Conservation (phyloP, 2,329 filamentous ascomycete species). For the Chaetoscypha palmicola region DNA sequence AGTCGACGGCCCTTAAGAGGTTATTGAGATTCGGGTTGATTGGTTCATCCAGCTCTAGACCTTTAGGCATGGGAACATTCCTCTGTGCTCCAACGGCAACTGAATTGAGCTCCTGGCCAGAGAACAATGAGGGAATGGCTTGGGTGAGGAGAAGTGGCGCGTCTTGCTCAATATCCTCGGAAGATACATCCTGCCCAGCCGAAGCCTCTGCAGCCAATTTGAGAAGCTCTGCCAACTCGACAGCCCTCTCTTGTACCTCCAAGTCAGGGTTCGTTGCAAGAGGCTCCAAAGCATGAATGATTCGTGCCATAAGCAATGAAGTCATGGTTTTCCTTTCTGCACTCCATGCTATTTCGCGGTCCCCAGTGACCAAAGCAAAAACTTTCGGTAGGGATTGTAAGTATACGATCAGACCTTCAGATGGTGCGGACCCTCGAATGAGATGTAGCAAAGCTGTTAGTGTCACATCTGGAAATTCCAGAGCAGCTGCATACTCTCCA, state of each 20-base stretch:
- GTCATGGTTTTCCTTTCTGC: slow-evolving; percentile 65
- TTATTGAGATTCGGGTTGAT: slow-evolving; percentile 69
- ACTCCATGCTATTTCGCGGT: slow-evolving; percentile 62
- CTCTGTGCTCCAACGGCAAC: slow-evolving; percentile 75
- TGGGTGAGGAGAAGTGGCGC: slow-evolving; percentile 81
- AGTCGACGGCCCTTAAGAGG: slow-evolving; percentile 54
- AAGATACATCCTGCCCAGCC: slow-evolving; percentile 55
- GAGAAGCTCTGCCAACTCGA: slow-evolving; percentile 86
- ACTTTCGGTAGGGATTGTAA: slow-evolving; percentile 83
- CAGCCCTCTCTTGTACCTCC: slow-evolving; percentile 90
- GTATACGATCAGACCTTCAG: slow-evolving; percentile 67
- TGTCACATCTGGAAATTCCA: slow-evolving; percentile 63
- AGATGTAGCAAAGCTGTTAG: slow-evolving; percentile 68
- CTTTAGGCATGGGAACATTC: slow-evolving; percentile 74
- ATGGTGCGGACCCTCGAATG: slow-evolving; percentile 44
- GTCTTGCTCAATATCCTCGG: slow-evolving; percentile 50
- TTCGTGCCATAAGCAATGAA: slow-evolving; percentile 70
- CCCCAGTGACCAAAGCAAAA: slow-evolving; percentile 64
- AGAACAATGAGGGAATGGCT: slow-evolving; percentile 82
- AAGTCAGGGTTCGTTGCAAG: slow-evolving; percentile 76
- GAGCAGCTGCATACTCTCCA: slow-evolving; percentile 75
- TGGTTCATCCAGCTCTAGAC: slow-evolving; percentile 70
- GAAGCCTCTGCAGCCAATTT: slow-evolving; percentile 79
- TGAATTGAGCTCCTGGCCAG: slow-evolving; percentile 83
- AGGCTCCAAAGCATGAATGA: slow-evolving; percentile 75